Conservation (phyloP, 176 grass and related monocot species). For the Pontederia paniculata region DNA sequence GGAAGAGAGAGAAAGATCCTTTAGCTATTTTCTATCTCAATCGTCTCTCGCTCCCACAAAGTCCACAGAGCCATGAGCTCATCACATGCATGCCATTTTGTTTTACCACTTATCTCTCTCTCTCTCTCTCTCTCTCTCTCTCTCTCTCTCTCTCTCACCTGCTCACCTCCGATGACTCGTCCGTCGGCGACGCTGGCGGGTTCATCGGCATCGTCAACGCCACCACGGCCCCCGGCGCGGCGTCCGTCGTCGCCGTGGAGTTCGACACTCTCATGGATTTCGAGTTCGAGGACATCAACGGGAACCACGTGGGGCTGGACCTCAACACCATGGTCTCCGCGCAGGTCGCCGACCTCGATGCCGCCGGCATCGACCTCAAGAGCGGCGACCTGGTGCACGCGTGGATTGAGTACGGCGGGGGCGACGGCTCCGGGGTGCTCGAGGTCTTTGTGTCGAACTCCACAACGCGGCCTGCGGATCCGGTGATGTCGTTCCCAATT, state of each 20-base stretch:
- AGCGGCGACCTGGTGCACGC: conserved; percentile 52
- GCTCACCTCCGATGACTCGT: conserved; percentile 27
- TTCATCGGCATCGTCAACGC: conserved; percentile 43
- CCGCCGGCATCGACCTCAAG: conserved; percentile 34
- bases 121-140: not conserved
- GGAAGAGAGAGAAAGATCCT: no score
- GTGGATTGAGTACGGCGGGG: conserved; percentile 60
- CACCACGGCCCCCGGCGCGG: not conserved
- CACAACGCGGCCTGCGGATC: conserved; percentile 21
- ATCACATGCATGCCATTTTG: no score
- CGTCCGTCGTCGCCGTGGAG: conserved; percentile 58
- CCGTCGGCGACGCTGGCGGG: conserved; percentile 44
- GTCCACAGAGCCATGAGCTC: no score
- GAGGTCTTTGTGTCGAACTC: conserved; percentile 68
- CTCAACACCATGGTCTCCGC: conserved; percentile 61
- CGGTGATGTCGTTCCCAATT: conserved; percentile 38
- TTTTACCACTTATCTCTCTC: not conserved
- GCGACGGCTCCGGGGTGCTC: conserved; percentile 2
- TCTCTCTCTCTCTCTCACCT: not conserved
- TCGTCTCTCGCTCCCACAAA: no score
- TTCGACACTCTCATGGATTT: conserved; percentile 82
- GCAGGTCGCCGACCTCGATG: conserved; percentile 41
- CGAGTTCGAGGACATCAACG: conserved; percentile 65
- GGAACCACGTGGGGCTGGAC: conserved; percentile 74
- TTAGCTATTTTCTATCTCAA: no score